Percentiles rank a stretch among this genome's conserved stretches.
These are phyloP conservation scores for Carpinus fangiana DNA, from an alignment of 306 rosid genomes.

Conservation along the genomic window DNA sequence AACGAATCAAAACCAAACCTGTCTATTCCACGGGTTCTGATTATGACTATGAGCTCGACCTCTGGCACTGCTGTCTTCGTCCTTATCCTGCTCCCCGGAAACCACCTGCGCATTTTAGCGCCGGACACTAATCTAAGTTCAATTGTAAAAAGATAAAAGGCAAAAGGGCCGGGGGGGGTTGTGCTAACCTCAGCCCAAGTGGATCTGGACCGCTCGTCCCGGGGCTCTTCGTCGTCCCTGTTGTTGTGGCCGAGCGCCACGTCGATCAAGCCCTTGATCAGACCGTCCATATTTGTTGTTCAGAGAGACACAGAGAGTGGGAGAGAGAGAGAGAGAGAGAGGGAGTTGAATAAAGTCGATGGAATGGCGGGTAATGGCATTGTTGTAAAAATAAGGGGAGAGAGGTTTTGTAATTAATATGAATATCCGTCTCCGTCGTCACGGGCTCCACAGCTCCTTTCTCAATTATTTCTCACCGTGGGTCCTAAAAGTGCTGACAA, in stretches of 20 bases:
- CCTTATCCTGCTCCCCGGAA: conserved; percentile 60
- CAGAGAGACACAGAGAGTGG: not conserved
- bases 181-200: conserved; percentile 59
- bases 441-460: no score
- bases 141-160: not conserved
- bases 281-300: conserved; percentile 56
- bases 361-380: conserved; percentile 50
- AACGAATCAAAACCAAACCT: conserved; percentile 33
- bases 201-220: conserved; percentile 68
- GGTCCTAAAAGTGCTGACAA: no score
- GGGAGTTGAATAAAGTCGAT: conserved; percentile 25
- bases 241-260: conserved; percentile 48
- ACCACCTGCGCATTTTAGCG: conserved; percentile 47
- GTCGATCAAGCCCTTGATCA: conserved; percentile 65
- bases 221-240: conserved; percentile 31
- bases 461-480: not conserved
- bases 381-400: conserved; percentile 11
- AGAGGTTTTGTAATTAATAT: not conserved
- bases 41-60: conserved; percentile 35
- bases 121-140: not conserved
- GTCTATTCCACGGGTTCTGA: conserved; percentile 32
- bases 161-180: not conserved
- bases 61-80: conserved; percentile 22
- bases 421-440: not conserved
- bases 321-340: conserved; percentile 4